Percentiles rank a stretch among this genome's conserved stretches.
phyloP scores from a whole-genome alignment of 306 rosid genomes.

The Sophora flavescens region DNA sequence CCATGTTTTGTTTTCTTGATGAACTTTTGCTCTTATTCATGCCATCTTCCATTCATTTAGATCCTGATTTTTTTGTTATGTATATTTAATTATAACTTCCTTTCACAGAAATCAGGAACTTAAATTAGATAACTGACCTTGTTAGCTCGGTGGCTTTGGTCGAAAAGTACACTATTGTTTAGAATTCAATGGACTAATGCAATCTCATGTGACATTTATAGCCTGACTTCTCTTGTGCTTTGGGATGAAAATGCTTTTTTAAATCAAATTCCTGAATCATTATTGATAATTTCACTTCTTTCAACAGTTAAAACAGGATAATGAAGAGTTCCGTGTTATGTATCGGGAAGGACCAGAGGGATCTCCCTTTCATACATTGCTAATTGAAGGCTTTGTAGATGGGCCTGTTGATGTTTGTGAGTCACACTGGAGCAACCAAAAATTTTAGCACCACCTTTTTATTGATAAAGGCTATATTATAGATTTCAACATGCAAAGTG shows the following conservation, averaged over 20 bases:
- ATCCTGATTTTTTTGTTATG: neutral
- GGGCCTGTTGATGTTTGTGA: slow-evolving; percentile 82
- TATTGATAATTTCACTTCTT: slow-evolving; percentile 38
- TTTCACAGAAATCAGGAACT: neutral
- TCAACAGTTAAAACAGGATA: slow-evolving; percentile 80
- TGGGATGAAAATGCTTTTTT: slow-evolving; percentile 5
- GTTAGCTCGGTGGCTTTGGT: slow-evolving; percentile 18
- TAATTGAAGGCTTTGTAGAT: slow-evolving; percentile 85
- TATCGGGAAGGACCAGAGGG: slow-evolving; percentile 80
- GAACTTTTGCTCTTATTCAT: slow-evolving; percentile 1
- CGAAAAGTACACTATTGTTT: slow-evolving; percentile 1
- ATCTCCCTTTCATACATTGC: slow-evolving; percentile 77
- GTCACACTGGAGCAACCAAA: slow-evolving; percentile 45
- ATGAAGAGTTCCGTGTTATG: slow-evolving; percentile 84
- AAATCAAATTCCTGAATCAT: neutral
- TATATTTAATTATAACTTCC: slow-evolving; percentile 10
- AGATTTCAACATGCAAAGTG: neutral
- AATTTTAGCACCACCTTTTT: slow-evolving; percentile 10
- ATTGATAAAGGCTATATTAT: neutral
- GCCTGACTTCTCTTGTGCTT: slow-evolving; percentile 28
- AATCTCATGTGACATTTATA: slow-evolving; percentile 14
- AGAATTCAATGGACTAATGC: slow-evolving; percentile 35
- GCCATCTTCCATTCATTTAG: slow-evolving; percentile 5
- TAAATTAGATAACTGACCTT: slow-evolving; percentile 17
- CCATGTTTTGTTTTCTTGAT: slow-evolving; percentile 34